A percentile compares a stretch with the other conserved stretches of the same genome.
Conservation (phyloP, 2,329 filamentous ascomycete genomes). For the Penicillium sclerotigenum region DNA sequence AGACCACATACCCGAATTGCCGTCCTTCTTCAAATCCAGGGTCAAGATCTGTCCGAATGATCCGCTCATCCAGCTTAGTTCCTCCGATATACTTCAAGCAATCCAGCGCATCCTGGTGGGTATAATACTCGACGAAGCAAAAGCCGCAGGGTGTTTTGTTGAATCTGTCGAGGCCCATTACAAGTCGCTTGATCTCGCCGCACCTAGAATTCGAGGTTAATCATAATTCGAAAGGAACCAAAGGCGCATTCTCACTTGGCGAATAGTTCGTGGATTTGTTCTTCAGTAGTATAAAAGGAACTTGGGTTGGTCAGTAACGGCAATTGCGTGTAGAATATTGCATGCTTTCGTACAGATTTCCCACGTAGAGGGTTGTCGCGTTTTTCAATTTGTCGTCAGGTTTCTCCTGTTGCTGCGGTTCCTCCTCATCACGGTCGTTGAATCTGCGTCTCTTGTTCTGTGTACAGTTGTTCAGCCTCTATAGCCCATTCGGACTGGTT, state of each 20-base stretch:
- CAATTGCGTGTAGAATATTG: constrained; percentile 11
- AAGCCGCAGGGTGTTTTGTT: constrained; percentile 98
- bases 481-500: neutral
- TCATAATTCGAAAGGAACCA: neutral
- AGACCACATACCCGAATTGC: constrained; percentile 69
- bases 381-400: constrained; percentile 76
- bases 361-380: constrained; percentile 94
- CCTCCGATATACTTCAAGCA: constrained; percentile 98
- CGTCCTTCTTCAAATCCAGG: constrained; percentile 94
- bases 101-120: constrained; percentile 91
- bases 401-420: constrained; percentile 54
- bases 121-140: constrained; percentile 99
- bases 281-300: constrained; percentile 97
- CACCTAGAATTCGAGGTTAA: constrained; percentile 48
- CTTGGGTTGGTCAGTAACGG: constrained; percentile 43
- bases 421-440: constrained; percentile 55
- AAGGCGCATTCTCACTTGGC: constrained; percentile 59
- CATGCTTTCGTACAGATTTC: constrained; percentile 69
- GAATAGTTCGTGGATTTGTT: constrained; percentile 97
- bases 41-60: constrained; percentile 93
- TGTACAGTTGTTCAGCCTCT: constrained; percentile 1
- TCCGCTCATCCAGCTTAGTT: constrained; percentile 94
- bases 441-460: constrained; percentile 70
- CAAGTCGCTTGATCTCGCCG: constrained; percentile 94
- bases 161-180: constrained; percentile 97